Conservation (phyloP, 139 green algal species). For the Nannochloris sp. region DNA sequence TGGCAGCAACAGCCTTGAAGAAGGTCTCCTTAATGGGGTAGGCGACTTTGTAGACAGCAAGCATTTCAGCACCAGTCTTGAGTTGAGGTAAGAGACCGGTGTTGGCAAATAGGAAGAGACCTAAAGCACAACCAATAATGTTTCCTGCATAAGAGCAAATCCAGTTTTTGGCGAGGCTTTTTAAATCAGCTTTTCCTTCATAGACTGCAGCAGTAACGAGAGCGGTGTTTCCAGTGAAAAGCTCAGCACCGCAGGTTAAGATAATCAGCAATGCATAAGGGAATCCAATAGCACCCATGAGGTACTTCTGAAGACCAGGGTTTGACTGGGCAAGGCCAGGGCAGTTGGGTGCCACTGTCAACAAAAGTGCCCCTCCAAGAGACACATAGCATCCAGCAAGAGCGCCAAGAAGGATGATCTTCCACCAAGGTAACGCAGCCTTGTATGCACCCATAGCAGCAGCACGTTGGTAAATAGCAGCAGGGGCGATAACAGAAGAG, state of each 20-base stretch:
- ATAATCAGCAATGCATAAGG: slow-evolving; percentile 63
- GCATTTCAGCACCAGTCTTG: slow-evolving; percentile 19
- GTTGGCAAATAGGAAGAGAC: slow-evolving; percentile 48
- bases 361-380: slow-evolving; percentile 57
- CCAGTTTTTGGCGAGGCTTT: slow-evolving; percentile 57
- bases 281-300: slow-evolving; percentile 50
- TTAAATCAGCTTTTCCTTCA: slow-evolving; percentile 41
- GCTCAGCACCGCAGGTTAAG: slow-evolving; percentile 62
- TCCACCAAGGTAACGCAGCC: slow-evolving; percentile 24
- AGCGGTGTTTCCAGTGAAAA: slow-evolving; percentile 82
- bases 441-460: slow-evolving; percentile 29
- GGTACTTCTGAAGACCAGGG: slow-evolving; percentile 47
- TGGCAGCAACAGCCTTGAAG: slow-evolving; percentile 64
- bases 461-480: slow-evolving; percentile 7
- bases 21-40: slow-evolving; percentile 49
- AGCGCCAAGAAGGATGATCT: slow-evolving; percentile 43
- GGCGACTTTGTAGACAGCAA: slow-evolving; percentile 40
- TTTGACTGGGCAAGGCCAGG: slow-evolving; percentile 45
- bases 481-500: not conserved
- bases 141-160: slow-evolving; percentile 71
- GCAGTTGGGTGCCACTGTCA: slow-evolving; percentile 48
- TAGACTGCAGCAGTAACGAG: slow-evolving; percentile 54
- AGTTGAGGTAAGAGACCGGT: slow-evolving; percentile 53
- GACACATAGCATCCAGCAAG: slow-evolving; percentile 62
- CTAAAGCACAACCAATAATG: slow-evolving; percentile 61